Evolutionary conservation across 208 protist species (phyloP), one percentile per base, ranked within the genome.

Genomic region (Crithidia acanthocephali): DNA sequence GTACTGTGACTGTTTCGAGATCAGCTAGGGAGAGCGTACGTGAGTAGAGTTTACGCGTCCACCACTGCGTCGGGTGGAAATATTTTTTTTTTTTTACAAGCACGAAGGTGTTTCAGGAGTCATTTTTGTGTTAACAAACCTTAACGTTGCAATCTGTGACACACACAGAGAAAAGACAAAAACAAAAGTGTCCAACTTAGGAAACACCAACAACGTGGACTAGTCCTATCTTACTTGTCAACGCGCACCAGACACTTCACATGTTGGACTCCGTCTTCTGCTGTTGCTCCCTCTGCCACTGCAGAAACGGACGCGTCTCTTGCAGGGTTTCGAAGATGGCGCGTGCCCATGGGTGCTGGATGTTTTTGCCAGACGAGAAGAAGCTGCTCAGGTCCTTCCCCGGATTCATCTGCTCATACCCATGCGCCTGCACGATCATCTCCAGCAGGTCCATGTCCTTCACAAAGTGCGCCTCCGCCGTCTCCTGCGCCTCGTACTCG

Each of bases 361-460:
- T 93, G 37, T 82, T 80, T 25, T 81, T 70, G 0, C 88, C 90
- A 2, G 87, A 92, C 23, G 47, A 50, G 60, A 91, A 97, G 73
- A 98, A 98, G 27, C 68, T 76, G 71, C 69, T 68, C 8, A 98
- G 70, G 64, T 96, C 77, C 37, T 88, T 94, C 30, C 80, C 88
- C 1, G 83, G 87, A 61, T 92, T 52, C 44, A 72, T 32, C 30
- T 33, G 33, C 78, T 98, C 95, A 76, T 98, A 98, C 33, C 79
- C 65, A 57, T 93, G 85, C 27, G 93, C 95, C 81, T 98, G 95
- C 40, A 94, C 78, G 32, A 97, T 80, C 95, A 98, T 98, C 68
- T 98, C 95, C 25, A 98, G 80, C 53, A 94, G 64, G 67, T 98
- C 95, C 83, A 97, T 94, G 72, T 98, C 95, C 68, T 93, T 95